Evolutionary conservation across 805 yeast species (phyloP).

Genomic region (Candida ovalis): DNA sequence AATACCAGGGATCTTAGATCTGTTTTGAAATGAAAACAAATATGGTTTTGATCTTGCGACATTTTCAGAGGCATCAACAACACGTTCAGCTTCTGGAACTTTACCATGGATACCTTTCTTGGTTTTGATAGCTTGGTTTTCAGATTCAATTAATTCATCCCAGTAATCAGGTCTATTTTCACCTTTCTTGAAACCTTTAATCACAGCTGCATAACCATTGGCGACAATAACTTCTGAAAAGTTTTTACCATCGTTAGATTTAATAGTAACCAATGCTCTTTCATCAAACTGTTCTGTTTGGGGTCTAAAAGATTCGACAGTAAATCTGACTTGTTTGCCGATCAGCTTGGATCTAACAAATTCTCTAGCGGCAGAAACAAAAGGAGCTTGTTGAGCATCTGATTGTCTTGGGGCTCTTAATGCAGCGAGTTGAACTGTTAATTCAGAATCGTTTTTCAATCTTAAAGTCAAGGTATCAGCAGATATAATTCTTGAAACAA

Average conservation of each 20-base stretch:
- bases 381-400: conserved; percentile 53
- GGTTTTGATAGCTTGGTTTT: conserved; percentile 50
- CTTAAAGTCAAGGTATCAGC: conserved; percentile 65
- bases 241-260: conserved; percentile 48
- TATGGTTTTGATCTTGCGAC: conserved; percentile 69
- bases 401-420: conserved; percentile 67
- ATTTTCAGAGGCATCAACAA: conserved; percentile 78
- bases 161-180: conserved; percentile 68
- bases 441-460: conserved; percentile 46
- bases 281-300: conserved; percentile 59
- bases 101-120: conserved; percentile 64
- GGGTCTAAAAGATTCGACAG: conserved; percentile 61
- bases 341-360: conserved; percentile 63
- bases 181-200: conserved; percentile 61
- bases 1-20: conserved; percentile 59
- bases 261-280: conserved; percentile 61
- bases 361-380: conserved; percentile 67
- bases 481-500: conserved; percentile 57
- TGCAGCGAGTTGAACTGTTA: conserved; percentile 72
- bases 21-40: conserved; percentile 63
- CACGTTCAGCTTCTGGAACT: conserved; percentile 53
- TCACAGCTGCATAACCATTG: conserved; percentile 72
- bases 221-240: conserved; percentile 57
- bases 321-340: conserved; percentile 64
- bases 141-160: conserved; percentile 73